phyloP scores from a whole-genome alignment of 352 stramenopile species.

The Phytophthora podocarpi region DNA sequence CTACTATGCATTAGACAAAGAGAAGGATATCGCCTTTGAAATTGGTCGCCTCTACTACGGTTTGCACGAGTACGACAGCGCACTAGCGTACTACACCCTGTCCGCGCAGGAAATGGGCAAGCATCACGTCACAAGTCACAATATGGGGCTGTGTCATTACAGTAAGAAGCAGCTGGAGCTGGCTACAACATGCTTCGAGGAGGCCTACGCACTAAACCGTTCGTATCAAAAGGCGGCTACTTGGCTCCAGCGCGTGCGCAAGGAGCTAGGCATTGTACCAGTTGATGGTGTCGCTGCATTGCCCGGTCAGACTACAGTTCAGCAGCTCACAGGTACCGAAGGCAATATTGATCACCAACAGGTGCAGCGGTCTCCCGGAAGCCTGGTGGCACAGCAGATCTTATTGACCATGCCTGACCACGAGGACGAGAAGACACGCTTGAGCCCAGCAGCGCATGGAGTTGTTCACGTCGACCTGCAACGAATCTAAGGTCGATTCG shows the following conservation, averaged over 20 bases:
- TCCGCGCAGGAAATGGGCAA: conserved; percentile 91
- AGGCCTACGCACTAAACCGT: conserved; percentile 66
- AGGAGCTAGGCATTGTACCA: conserved; percentile 48
- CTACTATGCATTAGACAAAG: conserved; percentile 93
- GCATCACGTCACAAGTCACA: conserved; percentile 96
- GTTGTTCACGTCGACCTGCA: conserved; percentile 6
- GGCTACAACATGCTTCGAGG: conserved; percentile 71
- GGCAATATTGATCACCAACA: conserved; percentile 9
- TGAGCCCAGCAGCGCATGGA: conserved; percentile 8
- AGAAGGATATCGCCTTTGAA: conserved; percentile 94
- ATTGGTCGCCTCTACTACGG: conserved; percentile 93
- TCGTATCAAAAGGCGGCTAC: conserved; percentile 82
- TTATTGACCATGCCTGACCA: conserved; percentile 55
- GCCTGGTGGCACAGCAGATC: conserved; percentile 55
- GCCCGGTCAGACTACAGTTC: conserved; percentile 3
- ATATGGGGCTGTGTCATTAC: conserved; percentile 96
- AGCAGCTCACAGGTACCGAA: conserved; percentile 7
- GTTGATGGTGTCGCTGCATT: conserved; percentile 9
- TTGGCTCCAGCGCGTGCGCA: conserved; percentile 81
- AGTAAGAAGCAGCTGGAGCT: conserved; percentile 78
- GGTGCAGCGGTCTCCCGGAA: conserved; percentile 18
- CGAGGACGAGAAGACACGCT: conserved; percentile 48
- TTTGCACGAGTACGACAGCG: conserved; percentile 91
- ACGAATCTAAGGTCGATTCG: conserved; percentile 21
- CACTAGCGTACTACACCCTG: conserved; percentile 88